These are phyloP conservation scores for Gryganskiella cystojenkinii DNA, from an alignment of 192 early-diverging fungal genomes.

Conservation along the genomic window DNA sequence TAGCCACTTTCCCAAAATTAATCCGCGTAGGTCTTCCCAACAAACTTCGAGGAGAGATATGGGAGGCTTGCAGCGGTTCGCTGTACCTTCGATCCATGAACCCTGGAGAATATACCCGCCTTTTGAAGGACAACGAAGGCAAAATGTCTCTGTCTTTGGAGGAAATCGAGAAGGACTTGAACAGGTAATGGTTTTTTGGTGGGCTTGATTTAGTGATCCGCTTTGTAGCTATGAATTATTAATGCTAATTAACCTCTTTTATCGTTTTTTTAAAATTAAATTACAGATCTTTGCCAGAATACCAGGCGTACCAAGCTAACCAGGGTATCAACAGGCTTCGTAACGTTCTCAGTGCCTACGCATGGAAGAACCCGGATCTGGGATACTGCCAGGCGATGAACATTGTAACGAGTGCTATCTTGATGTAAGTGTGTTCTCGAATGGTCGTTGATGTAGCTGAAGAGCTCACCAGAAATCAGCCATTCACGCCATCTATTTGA, in stretches of 20 bases:
- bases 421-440: conserved; percentile 72
- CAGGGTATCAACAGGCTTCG: conserved; percentile 94
- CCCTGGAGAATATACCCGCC: conserved; percentile 80
- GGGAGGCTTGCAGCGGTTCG: conserved; percentile 92
- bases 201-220: too few species aligned
- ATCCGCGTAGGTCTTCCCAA: conserved; percentile 92
- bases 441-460: too few species aligned
- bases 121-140: conserved; percentile 77
- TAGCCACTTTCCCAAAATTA: conserved; percentile 88
- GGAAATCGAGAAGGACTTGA: conserved; percentile 97
- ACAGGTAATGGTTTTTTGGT: conserved; percentile 58
- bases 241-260: conserved; percentile 1
- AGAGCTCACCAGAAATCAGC: too few species aligned
- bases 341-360: conserved; percentile 90
- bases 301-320: conserved; percentile 87
- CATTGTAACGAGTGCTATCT: conserved; percentile 93
- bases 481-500: neutral
- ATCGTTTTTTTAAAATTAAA: neutral
- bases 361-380: conserved; percentile 87
- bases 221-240: too few species aligned
- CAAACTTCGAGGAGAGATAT: conserved; percentile 89
- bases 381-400: conserved; percentile 99
- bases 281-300: conserved; percentile 89
- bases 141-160: conserved; percentile 84
- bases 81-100: conserved; percentile 90